phyloP scores from a whole-genome alignment of 345 rosid species.

The Erodium maritimum region DNA sequence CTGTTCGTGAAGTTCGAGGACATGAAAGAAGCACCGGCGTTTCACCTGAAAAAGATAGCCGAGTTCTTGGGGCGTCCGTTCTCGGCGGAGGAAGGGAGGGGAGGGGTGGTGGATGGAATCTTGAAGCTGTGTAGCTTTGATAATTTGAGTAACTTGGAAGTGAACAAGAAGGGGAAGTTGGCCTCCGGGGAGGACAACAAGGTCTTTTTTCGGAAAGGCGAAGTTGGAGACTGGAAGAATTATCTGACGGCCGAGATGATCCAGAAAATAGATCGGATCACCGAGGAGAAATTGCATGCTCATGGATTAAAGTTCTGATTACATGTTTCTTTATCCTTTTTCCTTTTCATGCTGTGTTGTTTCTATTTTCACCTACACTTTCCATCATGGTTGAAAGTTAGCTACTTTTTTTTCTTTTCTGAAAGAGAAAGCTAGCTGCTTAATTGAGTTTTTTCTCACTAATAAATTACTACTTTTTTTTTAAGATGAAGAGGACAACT shows the following conservation, averaged over 20 bases:
- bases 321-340: too few species aligned
- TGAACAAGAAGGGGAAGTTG: conserved; percentile 3
- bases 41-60: neutral
- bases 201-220: conserved; percentile 5
- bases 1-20: conserved; percentile 3
- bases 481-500: too few species aligned
- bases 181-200: neutral
- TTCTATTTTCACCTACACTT: too few species aligned
- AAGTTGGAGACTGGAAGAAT: conserved; percentile 3
- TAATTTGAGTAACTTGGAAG: conserved; percentile 6
- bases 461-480: too few species aligned
- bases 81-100: neutral
- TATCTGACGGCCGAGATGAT: neutral
- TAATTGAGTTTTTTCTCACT: too few species aligned
- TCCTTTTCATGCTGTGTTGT: too few species aligned
- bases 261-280: neutral
- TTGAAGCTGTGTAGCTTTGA: conserved; percentile 1
- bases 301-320: neutral
- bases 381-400: too few species aligned
- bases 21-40: neutral
- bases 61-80: conserved; percentile 3
- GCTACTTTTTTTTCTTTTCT: too few species aligned
- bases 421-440: too few species aligned
- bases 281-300: neutral
- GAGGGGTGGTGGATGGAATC: neutral